Conservation (phyloP, 257 asterid species). For the Primulina huaijiensis region DNA sequence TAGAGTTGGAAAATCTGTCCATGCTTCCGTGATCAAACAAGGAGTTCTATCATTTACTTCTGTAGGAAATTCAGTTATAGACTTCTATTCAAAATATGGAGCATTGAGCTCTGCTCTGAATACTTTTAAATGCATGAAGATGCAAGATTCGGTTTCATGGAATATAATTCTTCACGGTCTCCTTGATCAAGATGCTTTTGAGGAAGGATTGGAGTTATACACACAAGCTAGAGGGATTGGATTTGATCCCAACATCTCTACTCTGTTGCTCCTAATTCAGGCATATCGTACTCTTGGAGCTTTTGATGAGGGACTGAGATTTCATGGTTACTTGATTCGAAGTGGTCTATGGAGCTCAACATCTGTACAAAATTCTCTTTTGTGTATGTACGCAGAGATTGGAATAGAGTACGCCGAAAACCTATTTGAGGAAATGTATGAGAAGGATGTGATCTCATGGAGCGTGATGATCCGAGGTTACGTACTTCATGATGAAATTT, state of each 20-base stretch:
- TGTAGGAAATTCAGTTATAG: constrained; percentile 62
- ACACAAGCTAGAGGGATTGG: constrained; percentile 44
- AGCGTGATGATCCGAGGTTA: constrained; percentile 68
- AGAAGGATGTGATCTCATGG: constrained; percentile 80
- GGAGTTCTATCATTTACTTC: constrained; percentile 60
- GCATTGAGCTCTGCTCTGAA: constrained; percentile 39
- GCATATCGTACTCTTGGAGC: constrained; percentile 44
- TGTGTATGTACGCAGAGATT: constrained; percentile 54
- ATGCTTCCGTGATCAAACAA: constrained; percentile 58
- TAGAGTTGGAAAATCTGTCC: constrained; percentile 50
- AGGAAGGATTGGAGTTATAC: constrained; percentile 51
- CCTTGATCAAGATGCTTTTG: constrained; percentile 41
- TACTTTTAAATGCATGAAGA: constrained; percentile 45
- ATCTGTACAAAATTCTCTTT: constrained; percentile 71
- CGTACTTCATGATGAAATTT: constrained; percentile 36
- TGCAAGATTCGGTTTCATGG: constrained; percentile 79
- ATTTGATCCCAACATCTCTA: constrained; percentile 78
- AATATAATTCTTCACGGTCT: constrained; percentile 66
- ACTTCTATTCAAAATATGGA: constrained; percentile 71
- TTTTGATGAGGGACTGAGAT: constrained; percentile 37
- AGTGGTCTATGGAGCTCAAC: constrained; percentile 49
- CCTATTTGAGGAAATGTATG: constrained; percentile 63
- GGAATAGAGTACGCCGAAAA: constrained; percentile 52
- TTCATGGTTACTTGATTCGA: constrained; percentile 59
- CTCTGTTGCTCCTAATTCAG: constrained; percentile 64